Conservation (phyloP, 1,284 basidiomycete genomes). For the Lentinus polychrous region DNA sequence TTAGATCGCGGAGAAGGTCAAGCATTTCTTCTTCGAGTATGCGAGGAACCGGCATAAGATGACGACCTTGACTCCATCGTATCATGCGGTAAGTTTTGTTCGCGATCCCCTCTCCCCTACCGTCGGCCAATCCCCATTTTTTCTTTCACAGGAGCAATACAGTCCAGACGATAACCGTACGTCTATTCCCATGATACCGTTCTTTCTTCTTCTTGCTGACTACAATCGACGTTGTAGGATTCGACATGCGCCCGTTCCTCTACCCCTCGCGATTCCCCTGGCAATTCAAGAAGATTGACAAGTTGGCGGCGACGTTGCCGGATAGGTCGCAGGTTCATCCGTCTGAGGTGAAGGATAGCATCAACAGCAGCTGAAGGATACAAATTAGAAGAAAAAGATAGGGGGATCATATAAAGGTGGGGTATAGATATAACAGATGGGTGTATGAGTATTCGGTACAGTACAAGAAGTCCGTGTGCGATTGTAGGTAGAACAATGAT, state of each 20-base stretch:
- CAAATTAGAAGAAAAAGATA: background rate
- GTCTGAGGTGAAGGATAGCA: constrained; percentile 15
- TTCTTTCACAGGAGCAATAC: constrained; percentile 70
- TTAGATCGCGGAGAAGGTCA: constrained; percentile 95
- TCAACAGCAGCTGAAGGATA: background rate
- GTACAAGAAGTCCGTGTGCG: background rate
- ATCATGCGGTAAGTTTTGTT: constrained; percentile 74
- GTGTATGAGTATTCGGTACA: background rate
- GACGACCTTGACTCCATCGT: constrained; percentile 95
- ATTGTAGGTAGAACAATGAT: constrained; percentile 1
- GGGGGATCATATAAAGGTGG: background rate
- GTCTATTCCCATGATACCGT: too few relatives aligned
- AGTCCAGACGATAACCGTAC: constrained; percentile 95
- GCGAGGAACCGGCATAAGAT: constrained; percentile 98
- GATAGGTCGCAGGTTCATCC: constrained; percentile 47
- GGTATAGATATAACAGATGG: background rate
- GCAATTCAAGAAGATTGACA: constrained; percentile 95
- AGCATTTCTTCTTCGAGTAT: constrained; percentile 95
- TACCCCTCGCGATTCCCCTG: constrained; percentile 93
- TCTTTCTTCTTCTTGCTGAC: constrained; percentile 4
- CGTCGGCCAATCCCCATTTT: constrained; percentile 3
- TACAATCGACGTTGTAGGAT: constrained; percentile 49
- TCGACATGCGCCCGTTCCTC: constrained; percentile 93
- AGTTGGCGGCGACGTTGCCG: constrained; percentile 66
- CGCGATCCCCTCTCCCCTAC: background rate